These are phyloP conservation scores for Podospora fimiseda DNA, from an alignment of 495 filamentous ascomycete genomes.

Conservation along the genomic window DNA sequence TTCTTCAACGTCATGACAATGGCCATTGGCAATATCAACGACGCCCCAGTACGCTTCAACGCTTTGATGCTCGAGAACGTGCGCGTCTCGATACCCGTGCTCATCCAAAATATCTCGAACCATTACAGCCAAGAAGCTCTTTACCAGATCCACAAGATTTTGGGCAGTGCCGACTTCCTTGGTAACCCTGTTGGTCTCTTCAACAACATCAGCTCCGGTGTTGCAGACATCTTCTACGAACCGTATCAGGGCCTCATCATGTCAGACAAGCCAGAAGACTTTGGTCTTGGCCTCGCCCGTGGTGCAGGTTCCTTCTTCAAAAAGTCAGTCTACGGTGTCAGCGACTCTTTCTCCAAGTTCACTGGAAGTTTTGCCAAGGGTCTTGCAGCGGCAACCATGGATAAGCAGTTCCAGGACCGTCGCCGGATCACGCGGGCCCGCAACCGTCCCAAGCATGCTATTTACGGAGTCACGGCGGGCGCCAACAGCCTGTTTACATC, in stretches of 20 bases:
- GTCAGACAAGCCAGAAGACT: slow-evolving; percentile 89
- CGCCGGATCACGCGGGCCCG: slow-evolving; percentile 87
- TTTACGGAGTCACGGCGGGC: slow-evolving; percentile 92
- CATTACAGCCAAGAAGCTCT: slow-evolving; percentile 95
- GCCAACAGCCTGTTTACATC: slow-evolving; percentile 91
- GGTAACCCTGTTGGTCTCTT: slow-evolving; percentile 96
- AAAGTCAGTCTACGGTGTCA: slow-evolving; percentile 95
- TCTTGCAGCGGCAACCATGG: slow-evolving; percentile 86
- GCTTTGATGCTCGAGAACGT: slow-evolving; percentile 93
- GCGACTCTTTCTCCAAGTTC: slow-evolving; percentile 91
- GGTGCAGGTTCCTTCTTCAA: slow-evolving; percentile 96
- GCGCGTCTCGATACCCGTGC: slow-evolving; percentile 75
- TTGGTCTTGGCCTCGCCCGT: slow-evolving; percentile 91
- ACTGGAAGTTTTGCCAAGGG: slow-evolving; percentile 95
- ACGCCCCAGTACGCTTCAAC: slow-evolving; percentile 88
- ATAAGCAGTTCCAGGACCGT: slow-evolving; percentile 97
- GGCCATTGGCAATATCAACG: slow-evolving; percentile 98
- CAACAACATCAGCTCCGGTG: slow-evolving; percentile 95
- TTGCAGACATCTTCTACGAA: slow-evolving; percentile 97
- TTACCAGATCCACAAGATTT: slow-evolving; percentile 92
- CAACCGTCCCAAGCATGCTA: slow-evolving; percentile 91
- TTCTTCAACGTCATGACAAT: slow-evolving; percentile 97
- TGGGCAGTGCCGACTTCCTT: slow-evolving; percentile 97
- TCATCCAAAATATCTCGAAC: slow-evolving; percentile 76
- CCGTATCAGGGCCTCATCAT: slow-evolving; percentile 96